Base-by-base conservation (phyloP, 306 rosid genomes). In the Vigna hirtella region DNA sequence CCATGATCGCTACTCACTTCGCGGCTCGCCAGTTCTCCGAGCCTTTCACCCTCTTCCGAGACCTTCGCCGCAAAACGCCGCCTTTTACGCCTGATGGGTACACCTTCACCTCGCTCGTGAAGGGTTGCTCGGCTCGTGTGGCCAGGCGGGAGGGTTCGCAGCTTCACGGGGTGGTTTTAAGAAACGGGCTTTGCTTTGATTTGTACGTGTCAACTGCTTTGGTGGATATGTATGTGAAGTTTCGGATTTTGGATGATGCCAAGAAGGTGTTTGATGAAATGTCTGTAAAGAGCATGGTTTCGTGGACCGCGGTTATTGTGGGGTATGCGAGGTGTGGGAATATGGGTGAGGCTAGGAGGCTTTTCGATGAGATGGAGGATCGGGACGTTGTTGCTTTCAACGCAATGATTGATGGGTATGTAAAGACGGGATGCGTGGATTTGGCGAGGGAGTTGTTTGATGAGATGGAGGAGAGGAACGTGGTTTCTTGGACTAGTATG, bases 401-500 rank as follows among this genome's bases (percentile, higher is more conserved):
- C 56, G 90, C 84, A 0, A 74, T 93, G 87, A 83, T 90, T 85
- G 89, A 90, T 83, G 94, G 93, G 51, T 88, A 87, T 70, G 87
- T 83, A 48, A 90, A 89, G 66, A 59, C 78, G 68, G 93, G 93
- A 49, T 66, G 56, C 22, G 81, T 88, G 85, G 88, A 17, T 66
- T 56, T 74, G 24, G 98, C 98, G 34, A 76, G 70, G 48, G 83
- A 65, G 66, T 73, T 93, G 85, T 93, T 89, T 72, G 87, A 90
- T 36, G 74, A 75, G 77, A 82, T 86, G 89, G 77, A 10, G 6
- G 80, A 81, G 26, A 83, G 63, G 78, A 92, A 88, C 73, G 93
- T 86, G 64, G 83, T 90, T 68, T 81, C 93, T 49, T 90, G 96
- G 96, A 92, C 97, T 7, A 85, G 87, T 74, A 86, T 92, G 91